Evolutionary conservation across 352 stramenopile species (phyloP).

Genomic region (Phytophthora hibernalis): DNA sequence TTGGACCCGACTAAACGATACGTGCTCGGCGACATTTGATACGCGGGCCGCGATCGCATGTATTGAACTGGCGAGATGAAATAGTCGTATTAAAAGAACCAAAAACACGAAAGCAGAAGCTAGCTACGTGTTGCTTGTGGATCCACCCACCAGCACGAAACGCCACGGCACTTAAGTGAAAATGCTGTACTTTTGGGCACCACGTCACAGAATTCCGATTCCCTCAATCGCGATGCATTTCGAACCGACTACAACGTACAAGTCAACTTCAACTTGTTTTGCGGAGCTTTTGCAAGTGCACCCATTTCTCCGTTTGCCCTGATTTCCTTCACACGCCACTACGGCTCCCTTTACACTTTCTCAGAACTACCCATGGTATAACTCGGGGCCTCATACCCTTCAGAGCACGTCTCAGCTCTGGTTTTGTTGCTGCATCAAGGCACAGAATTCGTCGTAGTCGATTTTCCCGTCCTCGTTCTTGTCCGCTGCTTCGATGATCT

Average conservation of each 20-base stretch:
- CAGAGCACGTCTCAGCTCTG: constrained; percentile 7
- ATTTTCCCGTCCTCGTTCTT: constrained; percentile 87
- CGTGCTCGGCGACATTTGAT: constrained; percentile 19
- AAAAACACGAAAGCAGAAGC: constrained; percentile 1
- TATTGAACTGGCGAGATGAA: no score
- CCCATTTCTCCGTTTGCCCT: background rate
- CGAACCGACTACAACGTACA: background rate
- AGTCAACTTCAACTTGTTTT: constrained; percentile 1
- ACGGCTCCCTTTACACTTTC: background rate
- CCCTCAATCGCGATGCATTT: background rate
- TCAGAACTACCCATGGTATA: background rate
- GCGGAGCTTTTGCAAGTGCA: background rate
- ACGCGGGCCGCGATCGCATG: background rate
- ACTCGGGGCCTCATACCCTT: background rate
- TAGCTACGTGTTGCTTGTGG: background rate
- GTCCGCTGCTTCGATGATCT: constrained; percentile 80
- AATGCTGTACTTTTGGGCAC: background rate
- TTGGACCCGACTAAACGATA: no score
- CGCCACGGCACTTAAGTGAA: no score
- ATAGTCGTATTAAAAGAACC: no score
- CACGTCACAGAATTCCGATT: constrained; percentile 1
- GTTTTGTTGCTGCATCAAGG: constrained; percentile 54
- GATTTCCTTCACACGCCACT: background rate
- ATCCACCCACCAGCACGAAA: no score
- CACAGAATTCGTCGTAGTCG: constrained; percentile 88